Evolutionary conservation across 2,329 filamentous ascomycete species (phyloP).

Genomic region (Achaetomium macrosporum): DNA sequence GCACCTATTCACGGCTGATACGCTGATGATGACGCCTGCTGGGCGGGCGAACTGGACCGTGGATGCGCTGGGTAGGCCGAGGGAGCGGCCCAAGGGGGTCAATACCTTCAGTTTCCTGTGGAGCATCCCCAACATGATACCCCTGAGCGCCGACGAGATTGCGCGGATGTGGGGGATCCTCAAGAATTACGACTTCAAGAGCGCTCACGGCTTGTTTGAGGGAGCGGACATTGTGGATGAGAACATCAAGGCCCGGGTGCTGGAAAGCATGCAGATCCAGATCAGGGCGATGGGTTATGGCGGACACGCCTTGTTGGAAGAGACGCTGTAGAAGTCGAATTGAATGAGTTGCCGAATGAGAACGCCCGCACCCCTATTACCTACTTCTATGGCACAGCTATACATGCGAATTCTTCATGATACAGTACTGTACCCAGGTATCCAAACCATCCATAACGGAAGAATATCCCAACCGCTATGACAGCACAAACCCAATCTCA

Average conservation of each 20-base stretch:
- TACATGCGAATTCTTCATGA: neutral
- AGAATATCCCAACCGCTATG: neutral
- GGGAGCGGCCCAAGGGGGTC: conserved; percentile 37
- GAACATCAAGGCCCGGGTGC: conserved; percentile 56
- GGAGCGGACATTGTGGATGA: conserved; percentile 54
- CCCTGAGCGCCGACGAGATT: conserved; percentile 58
- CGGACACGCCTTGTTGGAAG: conserved; percentile 35
- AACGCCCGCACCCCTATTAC: conserved; percentile 3
- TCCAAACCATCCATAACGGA: neutral
- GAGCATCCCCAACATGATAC: conserved; percentile 71
- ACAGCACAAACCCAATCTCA: conserved; percentile 36
- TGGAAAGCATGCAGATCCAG: conserved; percentile 75
- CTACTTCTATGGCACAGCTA: no score
- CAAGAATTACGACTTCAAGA: conserved; percentile 54
- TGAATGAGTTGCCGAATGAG: neutral
- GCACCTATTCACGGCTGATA: conserved; percentile 70
- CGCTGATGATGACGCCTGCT: conserved; percentile 63
- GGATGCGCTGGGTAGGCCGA: conserved; percentile 35
- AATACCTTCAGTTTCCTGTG: conserved; percentile 67
- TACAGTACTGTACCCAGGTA: neutral
- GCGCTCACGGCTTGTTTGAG: conserved; percentile 62
- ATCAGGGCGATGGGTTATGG: conserved; percentile 45
- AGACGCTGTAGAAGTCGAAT: neutral
- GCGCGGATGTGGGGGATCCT: conserved; percentile 64
- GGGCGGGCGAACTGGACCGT: conserved; percentile 44